These are phyloP conservation scores for Avena insularis DNA, from an alignment of 176 grass and related monocot genomes.

Conservation along the genomic window DNA sequence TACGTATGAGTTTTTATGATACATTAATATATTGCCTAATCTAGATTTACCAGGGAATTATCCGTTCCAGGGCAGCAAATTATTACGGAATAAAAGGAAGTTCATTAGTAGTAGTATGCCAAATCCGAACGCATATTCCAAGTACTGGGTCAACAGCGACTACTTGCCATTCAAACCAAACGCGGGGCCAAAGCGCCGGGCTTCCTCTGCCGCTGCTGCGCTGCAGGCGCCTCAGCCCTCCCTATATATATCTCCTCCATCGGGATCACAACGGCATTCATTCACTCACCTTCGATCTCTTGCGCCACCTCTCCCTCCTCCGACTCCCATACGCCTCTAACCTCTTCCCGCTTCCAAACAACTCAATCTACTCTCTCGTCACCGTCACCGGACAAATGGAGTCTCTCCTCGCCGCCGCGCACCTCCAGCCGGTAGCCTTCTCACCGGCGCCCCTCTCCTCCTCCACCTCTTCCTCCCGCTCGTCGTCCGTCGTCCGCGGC, in stretches of 20 bases:
- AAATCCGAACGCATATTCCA: not conserved
- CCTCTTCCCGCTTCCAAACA: not conserved
- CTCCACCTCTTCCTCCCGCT: not conserved
- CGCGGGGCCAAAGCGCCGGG: not conserved
- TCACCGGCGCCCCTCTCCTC: not conserved
- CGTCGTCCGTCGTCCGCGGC: not conserved
- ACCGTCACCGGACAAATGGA: slow-evolving; percentile 2
- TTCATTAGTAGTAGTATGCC: no score
- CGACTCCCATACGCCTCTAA: not conserved
- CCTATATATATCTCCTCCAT: not conserved
- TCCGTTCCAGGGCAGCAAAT: not conserved
- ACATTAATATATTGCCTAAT: not conserved
- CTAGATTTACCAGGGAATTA: not conserved
- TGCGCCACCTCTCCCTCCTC: not conserved
- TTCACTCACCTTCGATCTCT: not conserved
- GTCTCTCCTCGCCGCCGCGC: slow-evolving; percentile 15
- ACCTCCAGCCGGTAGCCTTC: not conserved
- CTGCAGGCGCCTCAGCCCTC: not conserved
- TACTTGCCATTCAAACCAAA: not conserved
- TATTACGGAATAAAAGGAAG: not conserved
- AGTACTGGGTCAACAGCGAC: not conserved
- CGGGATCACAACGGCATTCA: not conserved
- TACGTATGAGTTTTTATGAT: no score
- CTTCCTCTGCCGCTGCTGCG: not conserved
- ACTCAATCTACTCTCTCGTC: not conserved